Evolutionary conservation across 2,329 filamentous ascomycete genomes (phyloP).

Genomic region (Beauveria medogensis): DNA sequence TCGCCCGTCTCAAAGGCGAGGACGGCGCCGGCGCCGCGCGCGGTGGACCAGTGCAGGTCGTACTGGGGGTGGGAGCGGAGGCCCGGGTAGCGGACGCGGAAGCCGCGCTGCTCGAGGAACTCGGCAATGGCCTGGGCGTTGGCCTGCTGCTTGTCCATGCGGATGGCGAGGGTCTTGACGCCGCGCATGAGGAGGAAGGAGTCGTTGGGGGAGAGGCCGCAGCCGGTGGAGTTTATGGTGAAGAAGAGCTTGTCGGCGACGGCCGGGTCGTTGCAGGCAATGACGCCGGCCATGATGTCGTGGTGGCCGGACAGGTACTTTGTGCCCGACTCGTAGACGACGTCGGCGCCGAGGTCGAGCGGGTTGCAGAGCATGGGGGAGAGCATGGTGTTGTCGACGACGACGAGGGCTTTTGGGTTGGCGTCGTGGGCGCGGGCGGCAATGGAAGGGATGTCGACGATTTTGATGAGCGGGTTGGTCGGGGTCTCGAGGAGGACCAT

Average conservation of each 20-base stretch:
- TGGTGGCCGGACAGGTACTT: conserved; percentile 98
- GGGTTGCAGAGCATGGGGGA: conserved; percentile 92
- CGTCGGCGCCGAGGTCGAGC: conserved; percentile 86
- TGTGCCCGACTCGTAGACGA: conserved; percentile 95
- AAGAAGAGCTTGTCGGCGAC: conserved; percentile 90
- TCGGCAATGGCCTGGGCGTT: conserved; percentile 87
- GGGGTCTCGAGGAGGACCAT: conserved; percentile 96
- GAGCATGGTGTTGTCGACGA: conserved; percentile 98
- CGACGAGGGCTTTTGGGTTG: conserved; percentile 72
- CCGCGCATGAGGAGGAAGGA: conserved; percentile 92
- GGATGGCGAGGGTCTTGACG: conserved; percentile 91
- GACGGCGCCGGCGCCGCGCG: conserved; percentile 86
- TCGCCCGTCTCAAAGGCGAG: conserved; percentile 95
- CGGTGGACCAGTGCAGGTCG: conserved; percentile 91
- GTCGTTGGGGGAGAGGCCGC: conserved; percentile 89
- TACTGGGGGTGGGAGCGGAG: conserved; percentile 94
- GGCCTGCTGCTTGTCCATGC: conserved; percentile 96
- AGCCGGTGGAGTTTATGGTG: conserved; percentile 93
- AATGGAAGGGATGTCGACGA: conserved; percentile 83
- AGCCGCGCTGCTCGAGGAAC: conserved; percentile 85
- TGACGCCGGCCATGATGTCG: conserved; percentile 97
- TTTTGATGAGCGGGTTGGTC: conserved; percentile 96
- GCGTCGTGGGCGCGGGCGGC: conserved; percentile 66
- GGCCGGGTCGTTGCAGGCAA: conserved; percentile 76
- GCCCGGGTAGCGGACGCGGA: conserved; percentile 91